Evolutionary conservation across 805 yeast species (phyloP), one percentile per base, ranked within the genome.

Genomic region (Ogataea nakhonphanomensis): DNA sequence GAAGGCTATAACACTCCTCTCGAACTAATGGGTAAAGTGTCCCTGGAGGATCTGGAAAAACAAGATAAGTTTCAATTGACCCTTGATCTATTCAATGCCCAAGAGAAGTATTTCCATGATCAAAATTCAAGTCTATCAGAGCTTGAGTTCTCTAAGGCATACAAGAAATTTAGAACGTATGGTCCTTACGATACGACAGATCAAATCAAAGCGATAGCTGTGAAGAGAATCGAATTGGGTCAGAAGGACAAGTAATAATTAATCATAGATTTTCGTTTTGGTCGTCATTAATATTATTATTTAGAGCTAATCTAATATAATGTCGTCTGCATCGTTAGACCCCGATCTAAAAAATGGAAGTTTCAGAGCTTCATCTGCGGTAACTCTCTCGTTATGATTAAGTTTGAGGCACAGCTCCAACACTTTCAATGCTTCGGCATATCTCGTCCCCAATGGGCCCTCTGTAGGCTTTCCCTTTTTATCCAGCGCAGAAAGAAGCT

Each of bases 1-100:
- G 98, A 91, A 68, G 98, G 98, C 22, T 91, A 70, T 64, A 73
- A 75, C 53, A 78, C 86, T 15, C 58, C 59, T 5, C 31, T 58
- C 1, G 40, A 34, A 8, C 28, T 38, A 15, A 26, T 35, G 24
- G 44, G 38, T 2, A 44, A 37, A 14, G 14, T 37, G 20, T 30
- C 39, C 5, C 17, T 39, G 41, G 67, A 63, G 35, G 53, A 55
- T 33, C 42, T 55, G 36, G 35, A 37, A 28, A 54, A 62, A 35
- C 64, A 66, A 36, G 64, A 64, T 26, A 74, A 74, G 58, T 78
- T 82, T 53, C 64, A 67, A 27, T 61, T 83, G 46, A 73, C 71
- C 50, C 80, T 74, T 56, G 79, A 75, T 39, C 80, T 73, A 54
- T 70, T 75, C 49, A 71, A 70, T 47, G 62, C 70, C 51, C 62